Conservation (phyloP, 169 alveolate genomes). For the Theileria orientalis region DNA sequence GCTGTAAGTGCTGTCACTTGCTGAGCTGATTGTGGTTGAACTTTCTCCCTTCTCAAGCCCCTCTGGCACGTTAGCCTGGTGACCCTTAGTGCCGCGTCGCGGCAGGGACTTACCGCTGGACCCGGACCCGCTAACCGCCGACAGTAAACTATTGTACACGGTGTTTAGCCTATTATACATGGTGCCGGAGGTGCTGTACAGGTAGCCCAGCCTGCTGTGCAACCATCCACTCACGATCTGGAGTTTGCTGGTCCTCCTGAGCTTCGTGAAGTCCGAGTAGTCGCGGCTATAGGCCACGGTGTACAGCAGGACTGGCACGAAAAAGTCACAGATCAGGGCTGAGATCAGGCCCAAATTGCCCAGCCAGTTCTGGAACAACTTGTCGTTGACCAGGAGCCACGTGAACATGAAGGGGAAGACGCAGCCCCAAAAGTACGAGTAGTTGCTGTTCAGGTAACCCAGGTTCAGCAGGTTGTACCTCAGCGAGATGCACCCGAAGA, state of each 20-base stretch:
- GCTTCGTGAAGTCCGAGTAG: not conserved
- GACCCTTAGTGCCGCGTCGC: too few species aligned
- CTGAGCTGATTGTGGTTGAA: too few species aligned
- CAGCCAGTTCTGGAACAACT: constrained; percentile 57
- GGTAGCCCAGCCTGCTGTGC: too few species aligned
- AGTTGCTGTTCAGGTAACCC: constrained; percentile 59
- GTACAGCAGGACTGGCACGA: constrained; percentile 46
- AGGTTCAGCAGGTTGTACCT: constrained; percentile 74
- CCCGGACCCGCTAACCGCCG: too few species aligned
- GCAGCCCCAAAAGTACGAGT: constrained; percentile 68
- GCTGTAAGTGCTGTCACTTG: too few species aligned
- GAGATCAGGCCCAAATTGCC: constrained; percentile 57
- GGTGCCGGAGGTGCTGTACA: too few species aligned
- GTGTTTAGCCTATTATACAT: too few species aligned
- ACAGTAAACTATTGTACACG: too few species aligned
- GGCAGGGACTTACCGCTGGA: too few species aligned
- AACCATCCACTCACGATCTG: not conserved
- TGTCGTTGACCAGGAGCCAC: constrained; percentile 69
- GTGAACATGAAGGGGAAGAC: constrained; percentile 69
- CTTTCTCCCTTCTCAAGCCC: too few species aligned
- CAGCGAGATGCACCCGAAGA: constrained; percentile 69
- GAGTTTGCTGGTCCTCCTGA: not conserved
- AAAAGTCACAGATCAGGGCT: constrained; percentile 70
- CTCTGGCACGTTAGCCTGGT: too few species aligned
- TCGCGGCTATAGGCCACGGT: not conserved